These are phyloP conservation scores for Hypoxylon sp. DNA, from an alignment of 2,329 filamentous ascomycete species.

Conservation along the genomic window DNA sequence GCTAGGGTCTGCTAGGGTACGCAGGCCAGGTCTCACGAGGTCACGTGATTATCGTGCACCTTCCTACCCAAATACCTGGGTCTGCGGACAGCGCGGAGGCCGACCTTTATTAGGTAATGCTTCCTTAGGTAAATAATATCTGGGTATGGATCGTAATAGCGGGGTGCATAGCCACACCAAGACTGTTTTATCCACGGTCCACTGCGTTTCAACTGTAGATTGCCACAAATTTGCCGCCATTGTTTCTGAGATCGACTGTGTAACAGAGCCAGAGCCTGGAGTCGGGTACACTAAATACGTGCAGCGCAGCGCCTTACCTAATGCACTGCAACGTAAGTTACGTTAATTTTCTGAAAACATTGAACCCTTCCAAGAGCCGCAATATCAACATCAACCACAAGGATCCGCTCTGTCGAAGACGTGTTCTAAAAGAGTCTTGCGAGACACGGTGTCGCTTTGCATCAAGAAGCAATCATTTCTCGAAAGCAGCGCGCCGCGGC, in stretches of 20 bases:
- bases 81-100: constrained; percentile 2
- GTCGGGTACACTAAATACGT: not conserved
- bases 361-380: constrained; percentile 42
- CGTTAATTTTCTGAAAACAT: constrained; percentile 16
- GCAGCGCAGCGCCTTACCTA: constrained; percentile 6
- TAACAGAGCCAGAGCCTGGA: not conserved
- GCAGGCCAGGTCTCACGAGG: constrained; percentile 29
- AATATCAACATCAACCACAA: constrained; percentile 33
- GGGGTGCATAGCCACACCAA: not conserved
- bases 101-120: constrained; percentile 6
- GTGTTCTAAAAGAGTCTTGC: constrained; percentile 11
- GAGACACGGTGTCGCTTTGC: not conserved
- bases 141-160: not conserved
- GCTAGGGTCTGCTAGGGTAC: not conserved
- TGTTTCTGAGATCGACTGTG: not conserved
- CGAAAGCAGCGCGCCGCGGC: not conserved
- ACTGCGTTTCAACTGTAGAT: not conserved
- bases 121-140: constrained; percentile 24
- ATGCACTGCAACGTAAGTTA: constrained; percentile 15
- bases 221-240: constrained; percentile 1
- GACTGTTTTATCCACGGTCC: not conserved
- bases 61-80: constrained; percentile 31
- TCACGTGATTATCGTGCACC: constrained; percentile 24
- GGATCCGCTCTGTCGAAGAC: not conserved
- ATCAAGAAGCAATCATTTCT: not conserved